Evolutionary conservation across 2,329 filamentous ascomycete genomes (phyloP).

Genomic region (Apiospora kogelbergensis): DNA sequence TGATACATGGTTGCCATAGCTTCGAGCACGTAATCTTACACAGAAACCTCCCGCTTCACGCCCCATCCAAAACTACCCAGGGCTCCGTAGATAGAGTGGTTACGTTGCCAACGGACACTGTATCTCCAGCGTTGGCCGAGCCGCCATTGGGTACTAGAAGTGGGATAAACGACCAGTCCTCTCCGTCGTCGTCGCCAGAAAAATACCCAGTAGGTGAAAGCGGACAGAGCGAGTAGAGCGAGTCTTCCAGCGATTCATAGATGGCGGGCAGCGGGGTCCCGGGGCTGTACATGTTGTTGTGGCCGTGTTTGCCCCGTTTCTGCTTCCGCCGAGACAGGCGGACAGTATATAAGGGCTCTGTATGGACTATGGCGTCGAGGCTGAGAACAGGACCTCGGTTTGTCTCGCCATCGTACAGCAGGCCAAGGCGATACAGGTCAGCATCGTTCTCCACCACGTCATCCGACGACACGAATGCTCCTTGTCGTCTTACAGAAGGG

Average conservation of each 20-base stretch:
- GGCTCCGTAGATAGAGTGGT: neutral
- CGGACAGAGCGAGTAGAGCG: neutral
- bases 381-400: constrained; percentile 19
- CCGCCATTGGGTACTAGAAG: neutral
- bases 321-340: constrained; percentile 22
- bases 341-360: constrained; percentile 24
- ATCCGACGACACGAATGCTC: constrained; percentile 14
- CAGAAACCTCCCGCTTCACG: neutral
- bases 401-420: constrained; percentile 24
- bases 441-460: constrained; percentile 22
- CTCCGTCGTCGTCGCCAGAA: neutral
- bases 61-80: neutral
- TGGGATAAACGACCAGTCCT: neutral
- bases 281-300: neutral
- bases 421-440: constrained; percentile 25
- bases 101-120: neutral
- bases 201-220: neutral
- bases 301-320: neutral
- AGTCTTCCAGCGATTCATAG: neutral
- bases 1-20: neutral
- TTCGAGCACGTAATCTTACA: neutral
- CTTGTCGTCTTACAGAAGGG: constrained; percentile 11
- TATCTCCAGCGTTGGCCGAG: neutral
- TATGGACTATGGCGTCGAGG: constrained; percentile 23
- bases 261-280: neutral